Evolutionary conservation across 805 yeast species (phyloP).

Genomic region (Henningerozyma blattae): DNA sequence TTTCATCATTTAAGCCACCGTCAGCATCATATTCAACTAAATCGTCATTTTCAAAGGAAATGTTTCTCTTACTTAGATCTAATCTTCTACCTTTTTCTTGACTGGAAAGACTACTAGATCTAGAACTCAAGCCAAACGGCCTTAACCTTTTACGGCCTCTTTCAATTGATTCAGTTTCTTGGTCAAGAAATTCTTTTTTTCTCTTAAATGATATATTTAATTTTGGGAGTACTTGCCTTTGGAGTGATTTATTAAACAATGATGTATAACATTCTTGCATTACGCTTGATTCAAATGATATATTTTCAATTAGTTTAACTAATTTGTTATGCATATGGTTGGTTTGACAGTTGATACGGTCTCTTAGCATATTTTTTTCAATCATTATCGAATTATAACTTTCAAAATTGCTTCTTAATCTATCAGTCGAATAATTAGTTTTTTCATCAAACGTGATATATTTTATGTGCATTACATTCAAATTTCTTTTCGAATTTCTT

Average conservation of each 20-base stretch:
- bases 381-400: conserved; percentile 8
- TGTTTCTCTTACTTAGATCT: conserved; percentile 1
- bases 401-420: conserved; percentile 12
- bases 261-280: not conserved
- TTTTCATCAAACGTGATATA: conserved; percentile 10
- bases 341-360: too few species aligned
- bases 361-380: too few species aligned
- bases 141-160: conserved; percentile 13
- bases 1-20: conserved; percentile 1
- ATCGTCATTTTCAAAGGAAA: conserved; percentile 1
- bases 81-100: conserved; percentile 19
- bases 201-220: too few species aligned
- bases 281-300: not conserved
- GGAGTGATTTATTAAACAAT: too few species aligned
- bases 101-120: conserved; percentile 17
- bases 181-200: too few species aligned
- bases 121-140: conserved; percentile 8
- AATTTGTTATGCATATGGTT: too few species aligned
- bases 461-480: too few species aligned
- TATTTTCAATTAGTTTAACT: too few species aligned
- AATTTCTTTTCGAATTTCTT: not conserved
- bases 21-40: not conserved
- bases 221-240: too few species aligned
- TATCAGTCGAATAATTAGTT: conserved; percentile 17
- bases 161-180: conserved; percentile 8